Percentiles rank a stretch among this genome's conserved stretches.
Evolutionary conservation across 2,329 filamentous ascomycete genomes (phyloP).

Genomic region (Lachnellula occidentalis): DNA sequence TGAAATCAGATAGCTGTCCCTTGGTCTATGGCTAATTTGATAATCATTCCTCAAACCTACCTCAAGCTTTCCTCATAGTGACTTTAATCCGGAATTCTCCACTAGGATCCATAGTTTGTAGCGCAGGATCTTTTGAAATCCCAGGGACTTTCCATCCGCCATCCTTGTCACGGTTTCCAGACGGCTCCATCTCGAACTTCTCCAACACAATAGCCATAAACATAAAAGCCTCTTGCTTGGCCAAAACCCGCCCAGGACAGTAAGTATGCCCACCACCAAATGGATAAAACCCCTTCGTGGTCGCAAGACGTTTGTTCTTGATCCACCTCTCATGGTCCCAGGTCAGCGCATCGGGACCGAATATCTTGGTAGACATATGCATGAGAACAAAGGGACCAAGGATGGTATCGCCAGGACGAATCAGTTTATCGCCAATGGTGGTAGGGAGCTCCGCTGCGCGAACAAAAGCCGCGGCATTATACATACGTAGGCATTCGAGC

Average conservation of each 20-base stretch:
- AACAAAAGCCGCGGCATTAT: neutral
- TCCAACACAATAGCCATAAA: neutral
- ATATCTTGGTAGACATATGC: neutral
- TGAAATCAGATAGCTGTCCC: too few species aligned
- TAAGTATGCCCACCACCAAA: neutral
- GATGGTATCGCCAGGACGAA: neutral
- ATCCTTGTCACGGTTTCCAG: too few species aligned
- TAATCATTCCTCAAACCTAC: too few species aligned
- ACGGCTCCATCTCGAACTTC: neutral
- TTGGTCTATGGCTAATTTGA: too few species aligned
- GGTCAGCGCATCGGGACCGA: neutral
- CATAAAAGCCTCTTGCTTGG: neutral
- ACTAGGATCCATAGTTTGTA: too few species aligned
- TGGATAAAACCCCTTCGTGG: neutral
- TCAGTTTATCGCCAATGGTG: neutral
- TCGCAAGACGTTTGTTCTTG: neutral
- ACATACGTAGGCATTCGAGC: neutral
- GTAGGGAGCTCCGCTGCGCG: neutral
- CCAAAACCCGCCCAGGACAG: neutral
- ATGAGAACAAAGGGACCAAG: neutral
- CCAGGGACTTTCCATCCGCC: too few species aligned
- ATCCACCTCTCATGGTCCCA: neutral
- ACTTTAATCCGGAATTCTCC: too few species aligned
- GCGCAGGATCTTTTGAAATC: too few species aligned
- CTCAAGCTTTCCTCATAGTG: too few species aligned